These are phyloP conservation scores for Sarocladium strictum DNA, from an alignment of 2,329 filamentous ascomycete species.

Conservation along the genomic window DNA sequence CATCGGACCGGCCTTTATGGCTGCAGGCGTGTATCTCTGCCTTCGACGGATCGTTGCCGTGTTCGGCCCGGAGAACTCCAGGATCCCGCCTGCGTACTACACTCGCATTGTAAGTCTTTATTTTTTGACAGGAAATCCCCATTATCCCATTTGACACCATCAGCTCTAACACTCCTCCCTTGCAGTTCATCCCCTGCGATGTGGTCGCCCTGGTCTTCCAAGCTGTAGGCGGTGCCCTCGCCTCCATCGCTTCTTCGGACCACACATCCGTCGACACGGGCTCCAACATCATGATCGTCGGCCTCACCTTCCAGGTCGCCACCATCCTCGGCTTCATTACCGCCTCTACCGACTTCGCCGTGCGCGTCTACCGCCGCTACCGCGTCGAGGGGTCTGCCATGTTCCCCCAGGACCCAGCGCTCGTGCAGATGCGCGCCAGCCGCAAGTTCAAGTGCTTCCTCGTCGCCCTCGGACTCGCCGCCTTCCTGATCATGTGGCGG, in stretches of 20 bases:
- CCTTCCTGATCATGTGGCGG: slow-evolving; percentile 58
- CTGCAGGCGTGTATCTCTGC: slow-evolving; percentile 59
- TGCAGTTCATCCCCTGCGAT: slow-evolving; percentile 59
- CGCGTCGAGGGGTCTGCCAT: slow-evolving; percentile 25
- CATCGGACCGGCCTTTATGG: slow-evolving; percentile 58
- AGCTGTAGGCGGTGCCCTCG: slow-evolving; percentile 51
- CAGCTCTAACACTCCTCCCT: too few relatives aligned
- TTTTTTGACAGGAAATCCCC: too few relatives aligned
- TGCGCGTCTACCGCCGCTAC: slow-evolving; percentile 31
- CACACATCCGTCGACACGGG: slow-evolving; percentile 32
- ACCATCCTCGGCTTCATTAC: slow-evolving; percentile 49
- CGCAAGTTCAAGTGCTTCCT: slow-evolving; percentile 48
- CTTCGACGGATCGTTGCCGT: slow-evolving; percentile 43
- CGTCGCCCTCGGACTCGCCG: slow-evolving; percentile 47
- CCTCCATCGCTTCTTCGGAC: slow-evolving; percentile 35
- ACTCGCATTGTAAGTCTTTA: slow-evolving; percentile 37
- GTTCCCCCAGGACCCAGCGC: slow-evolving; percentile 31
- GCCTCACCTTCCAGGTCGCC: slow-evolving; percentile 54
- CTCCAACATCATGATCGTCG: slow-evolving; percentile 55
- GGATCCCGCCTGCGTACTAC: slow-evolving; percentile 39
- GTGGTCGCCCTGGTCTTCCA: slow-evolving; percentile 55
- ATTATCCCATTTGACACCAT: too few relatives aligned
- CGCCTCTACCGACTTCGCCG: slow-evolving; percentile 46
- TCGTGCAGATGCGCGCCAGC: slow-evolving; percentile 23
- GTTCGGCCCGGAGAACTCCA: slow-evolving; percentile 42